Conservation (phyloP, 306 rosid species). For the Leucaena leucocephala region DNA sequence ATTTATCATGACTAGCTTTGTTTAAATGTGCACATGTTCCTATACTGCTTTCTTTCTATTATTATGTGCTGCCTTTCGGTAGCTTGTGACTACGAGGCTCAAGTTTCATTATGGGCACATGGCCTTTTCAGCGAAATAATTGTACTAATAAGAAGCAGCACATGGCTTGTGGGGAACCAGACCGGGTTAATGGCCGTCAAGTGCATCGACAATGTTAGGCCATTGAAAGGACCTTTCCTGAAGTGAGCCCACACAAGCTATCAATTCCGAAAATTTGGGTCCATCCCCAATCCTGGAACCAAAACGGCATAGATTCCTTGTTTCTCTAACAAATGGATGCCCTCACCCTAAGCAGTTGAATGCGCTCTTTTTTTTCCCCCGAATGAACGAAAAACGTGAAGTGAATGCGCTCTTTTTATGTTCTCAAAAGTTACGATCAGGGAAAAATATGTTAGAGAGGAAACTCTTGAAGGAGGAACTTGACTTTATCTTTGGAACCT, state of each 20-base stretch:
- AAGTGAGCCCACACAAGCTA: neutral
- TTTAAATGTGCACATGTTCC: slow-evolving; percentile 13
- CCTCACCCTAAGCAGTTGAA: too few relatives aligned
- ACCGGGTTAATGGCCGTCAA: neutral
- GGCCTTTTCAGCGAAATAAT: neutral
- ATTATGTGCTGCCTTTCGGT: neutral
- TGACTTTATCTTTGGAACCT: slow-evolving; percentile 13
- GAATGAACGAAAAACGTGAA: too few relatives aligned
- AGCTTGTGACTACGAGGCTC: neutral
- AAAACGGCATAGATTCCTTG: neutral
- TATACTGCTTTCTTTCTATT: neutral
- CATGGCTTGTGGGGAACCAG: slow-evolving; percentile 9
- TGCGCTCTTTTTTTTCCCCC: neutral
- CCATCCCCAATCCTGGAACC: neutral
- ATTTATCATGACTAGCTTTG: slow-evolving; percentile 28
- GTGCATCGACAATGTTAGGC: neutral
- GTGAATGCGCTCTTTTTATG: neutral
- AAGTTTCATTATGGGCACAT: neutral
- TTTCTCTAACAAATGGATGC: neutral
- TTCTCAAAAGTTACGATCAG: slow-evolving; percentile 2
- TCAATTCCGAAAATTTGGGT: neutral
- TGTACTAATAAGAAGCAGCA: neutral
- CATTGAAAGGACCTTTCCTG: neutral
- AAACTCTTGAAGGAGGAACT: slow-evolving; percentile 26
- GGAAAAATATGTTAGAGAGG: slow-evolving; percentile 16